Percentiles rank a stretch among this genome's conserved stretches.
Conservation (phyloP, 2,329 filamentous ascomycete genomes). For the Verticillium tricorpus region DNA sequence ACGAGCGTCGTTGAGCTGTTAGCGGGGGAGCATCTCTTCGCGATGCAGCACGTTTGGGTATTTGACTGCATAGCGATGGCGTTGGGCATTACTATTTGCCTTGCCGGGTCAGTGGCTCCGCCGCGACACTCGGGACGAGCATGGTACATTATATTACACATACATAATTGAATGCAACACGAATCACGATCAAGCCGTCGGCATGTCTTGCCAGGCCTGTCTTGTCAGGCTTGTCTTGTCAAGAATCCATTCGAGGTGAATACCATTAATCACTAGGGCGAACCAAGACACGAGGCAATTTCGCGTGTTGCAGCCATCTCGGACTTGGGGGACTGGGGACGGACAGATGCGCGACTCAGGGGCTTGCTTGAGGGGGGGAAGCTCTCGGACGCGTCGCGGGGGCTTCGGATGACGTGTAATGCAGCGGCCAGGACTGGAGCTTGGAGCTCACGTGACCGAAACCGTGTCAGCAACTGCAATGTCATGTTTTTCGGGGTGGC, state of each 20-base stretch:
- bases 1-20: neutral
- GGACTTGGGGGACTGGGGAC: neutral
- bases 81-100: slow-evolving; percentile 6
- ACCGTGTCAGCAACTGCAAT: neutral
- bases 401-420: neutral
- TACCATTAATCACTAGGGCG: neutral
- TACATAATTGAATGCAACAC: neutral
- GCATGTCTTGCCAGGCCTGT: neutral
- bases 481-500: slow-evolving; percentile 4
- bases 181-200: neutral
- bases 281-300: neutral
- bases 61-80: slow-evolving; percentile 18
- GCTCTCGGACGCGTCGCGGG: neutral
- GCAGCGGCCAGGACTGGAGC: neutral
- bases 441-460: neutral
- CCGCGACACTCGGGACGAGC: neutral
- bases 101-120: neutral
- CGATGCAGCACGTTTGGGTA: neutral
- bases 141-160: neutral
- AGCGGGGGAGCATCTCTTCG: neutral
- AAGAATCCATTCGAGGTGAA: neutral
- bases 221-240: neutral
- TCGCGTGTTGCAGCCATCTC: neutral
- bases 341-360: neutral
- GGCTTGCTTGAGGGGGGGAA: neutral